These are phyloP conservation scores for Periconia sp. DNA, from an alignment of 2,329 filamentous ascomycete genomes.

Conservation along the genomic window DNA sequence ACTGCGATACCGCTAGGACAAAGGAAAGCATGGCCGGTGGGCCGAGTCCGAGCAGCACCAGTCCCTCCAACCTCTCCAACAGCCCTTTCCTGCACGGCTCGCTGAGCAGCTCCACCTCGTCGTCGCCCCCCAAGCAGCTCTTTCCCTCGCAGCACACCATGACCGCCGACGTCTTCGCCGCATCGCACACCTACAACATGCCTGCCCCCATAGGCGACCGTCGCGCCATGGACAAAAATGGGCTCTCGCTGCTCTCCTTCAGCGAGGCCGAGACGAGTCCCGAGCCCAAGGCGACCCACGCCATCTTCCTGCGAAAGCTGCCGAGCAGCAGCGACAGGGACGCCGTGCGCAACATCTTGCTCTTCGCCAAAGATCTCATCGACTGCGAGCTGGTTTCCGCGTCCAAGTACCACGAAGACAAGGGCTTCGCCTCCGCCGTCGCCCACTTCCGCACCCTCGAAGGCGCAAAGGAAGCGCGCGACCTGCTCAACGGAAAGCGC, in stretches of 20 bases:
- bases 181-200: constrained; percentile 47
- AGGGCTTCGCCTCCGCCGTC: constrained; percentile 62
- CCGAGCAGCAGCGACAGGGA: constrained; percentile 65
- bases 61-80: constrained; percentile 48
- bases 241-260: constrained; percentile 41
- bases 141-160: constrained; percentile 45
- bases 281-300: constrained; percentile 31
- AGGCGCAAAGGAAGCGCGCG: constrained; percentile 65
- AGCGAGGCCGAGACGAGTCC: constrained; percentile 39
- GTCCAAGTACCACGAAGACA: constrained; percentile 62
- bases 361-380: constrained; percentile 69
- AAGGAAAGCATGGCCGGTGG: constrained; percentile 48
- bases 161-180: constrained; percentile 49
- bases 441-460: constrained; percentile 63
- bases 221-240: constrained; percentile 45
- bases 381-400: constrained; percentile 62
- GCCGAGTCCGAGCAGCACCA: constrained; percentile 50
- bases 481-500: constrained; percentile 66
- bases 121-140: constrained; percentile 45
- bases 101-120: constrained; percentile 48
- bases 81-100: constrained; percentile 47
- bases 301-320: constrained; percentile 64
- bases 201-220: constrained; percentile 50
- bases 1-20: constrained; percentile 36
- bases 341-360: constrained; percentile 65